phyloP scores from a whole-genome alignment of 495 filamentous ascomycete genomes.

The Rhizodiscina lignyota region DNA sequence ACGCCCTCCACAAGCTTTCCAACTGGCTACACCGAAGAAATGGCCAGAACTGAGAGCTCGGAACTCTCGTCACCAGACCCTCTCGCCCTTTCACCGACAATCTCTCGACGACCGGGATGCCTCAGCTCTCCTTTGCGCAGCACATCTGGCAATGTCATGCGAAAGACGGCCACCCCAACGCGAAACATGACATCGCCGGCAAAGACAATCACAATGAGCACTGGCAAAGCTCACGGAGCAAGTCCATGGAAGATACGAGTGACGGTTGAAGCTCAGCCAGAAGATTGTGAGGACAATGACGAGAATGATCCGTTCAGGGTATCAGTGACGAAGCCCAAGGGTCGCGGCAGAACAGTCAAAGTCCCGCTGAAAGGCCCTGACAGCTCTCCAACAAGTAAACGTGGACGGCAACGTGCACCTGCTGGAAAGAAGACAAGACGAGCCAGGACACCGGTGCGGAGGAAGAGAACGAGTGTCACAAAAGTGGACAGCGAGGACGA shows the following conservation, averaged over 20 bases:
- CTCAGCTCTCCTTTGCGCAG: constrained; percentile 7
- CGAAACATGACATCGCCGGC: constrained; percentile 13
- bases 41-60: no score
- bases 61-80: constrained; percentile 14
- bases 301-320: constrained; percentile 1
- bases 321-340: background rate
- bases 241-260: constrained; percentile 25
- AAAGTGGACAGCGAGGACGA: background rate
- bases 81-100: constrained; percentile 5
- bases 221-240: constrained; percentile 8
- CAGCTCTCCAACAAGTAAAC: no score
- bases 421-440: background rate
- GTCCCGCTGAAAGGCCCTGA: no score
- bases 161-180: constrained; percentile 6
- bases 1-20: no score
- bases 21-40: no score
- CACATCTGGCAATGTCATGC: no score
- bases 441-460: background rate
- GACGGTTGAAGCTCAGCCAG: constrained; percentile 23
- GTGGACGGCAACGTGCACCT: no score
- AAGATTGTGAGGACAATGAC: constrained; percentile 9
- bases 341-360: background rate
- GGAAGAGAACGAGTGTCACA: background rate
- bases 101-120: constrained; percentile 1
- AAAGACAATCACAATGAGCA: constrained; percentile 21